Base-by-base conservation (phyloP, 306 rosid genomes). In the Malus sieversii region DNA sequence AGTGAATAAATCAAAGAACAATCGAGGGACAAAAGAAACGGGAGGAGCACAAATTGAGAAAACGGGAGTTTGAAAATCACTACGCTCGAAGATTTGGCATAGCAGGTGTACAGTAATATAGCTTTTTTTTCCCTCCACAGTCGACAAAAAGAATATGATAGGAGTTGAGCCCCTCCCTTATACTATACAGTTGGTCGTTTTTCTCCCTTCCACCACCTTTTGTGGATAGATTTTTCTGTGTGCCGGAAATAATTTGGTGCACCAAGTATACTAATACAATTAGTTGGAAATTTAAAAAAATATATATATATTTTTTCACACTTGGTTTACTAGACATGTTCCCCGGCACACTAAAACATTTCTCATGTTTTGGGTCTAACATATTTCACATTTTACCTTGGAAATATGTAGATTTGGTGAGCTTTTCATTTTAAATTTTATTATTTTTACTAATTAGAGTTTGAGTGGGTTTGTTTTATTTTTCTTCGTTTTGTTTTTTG, bases 21-120 rank as follows among this genome's bases (percentile, higher is more conserved):
- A 51, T 16, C 55, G 7, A 51, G 3, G 3, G 55, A 51, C 20
- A 51, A 51, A 51, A 16, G 8, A 18, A 51, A 51, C 1, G 3
- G 55, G 19, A 51, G 20, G 7, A 51, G 20, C 55, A 51, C 8
- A 15, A 15, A 51, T 16, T 16, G 55, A 48, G 55, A 15, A 18
- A 48, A 48, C 55, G 55, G 55, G 55, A 48, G 55, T 48, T 15
- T 33, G 40, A 23, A 25, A 72, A 29, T 38, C 75, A 42, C 15
- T 19, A 19, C 48, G 22, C 59, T 32, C 13, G 45, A 71, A 71
- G 48, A 72, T 64, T 72, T 51, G 55, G 68, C 44, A 13, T 25
- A 78, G 68, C 78, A 78, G 67, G 75, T 87, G 90, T 84, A 89
- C 86, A 87, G 94, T 74, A 74, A 73, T 73, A 71, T 51, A 78